Conservation (phyloP, 2,329 filamentous ascomycete species). For the Mollisiaceae sp. region DNA sequence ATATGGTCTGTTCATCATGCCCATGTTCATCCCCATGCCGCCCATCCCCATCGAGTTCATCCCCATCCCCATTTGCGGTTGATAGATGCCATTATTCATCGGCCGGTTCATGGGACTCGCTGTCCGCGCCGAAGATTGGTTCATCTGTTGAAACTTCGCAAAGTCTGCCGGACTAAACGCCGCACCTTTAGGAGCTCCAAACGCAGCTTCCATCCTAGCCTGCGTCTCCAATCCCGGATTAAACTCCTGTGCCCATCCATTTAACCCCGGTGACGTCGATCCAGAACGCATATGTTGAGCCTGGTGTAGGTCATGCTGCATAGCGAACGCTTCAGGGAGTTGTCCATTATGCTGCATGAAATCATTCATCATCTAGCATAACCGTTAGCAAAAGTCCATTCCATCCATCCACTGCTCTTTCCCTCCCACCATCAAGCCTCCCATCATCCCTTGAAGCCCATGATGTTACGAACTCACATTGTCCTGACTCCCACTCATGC, state of each 20-base stretch:
- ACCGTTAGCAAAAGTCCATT: conserved; percentile 18
- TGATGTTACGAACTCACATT: conserved; percentile 54
- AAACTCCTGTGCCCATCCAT: conserved; percentile 69
- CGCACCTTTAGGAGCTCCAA: conserved; percentile 61
- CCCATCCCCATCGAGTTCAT: conserved; percentile 54
- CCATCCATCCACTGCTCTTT: too few relatives aligned
- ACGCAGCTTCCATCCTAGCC: conserved; percentile 73
- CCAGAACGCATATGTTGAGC: conserved; percentile 36
- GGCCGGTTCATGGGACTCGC: conserved; percentile 61
- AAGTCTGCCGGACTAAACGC: conserved; percentile 86
- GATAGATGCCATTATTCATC: conserved; percentile 53
- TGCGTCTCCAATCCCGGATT: conserved; percentile 60
- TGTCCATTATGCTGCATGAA: conserved; percentile 82
- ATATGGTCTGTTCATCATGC: conserved; percentile 50
- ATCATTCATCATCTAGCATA: conserved; percentile 83
- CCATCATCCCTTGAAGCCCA: neutral
- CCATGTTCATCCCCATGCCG: conserved; percentile 49
- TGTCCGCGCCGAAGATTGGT: conserved; percentile 58
- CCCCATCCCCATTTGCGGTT: conserved; percentile 59
- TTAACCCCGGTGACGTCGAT: conserved; percentile 45
- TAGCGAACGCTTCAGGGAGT: conserved; percentile 49
- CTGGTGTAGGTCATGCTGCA: conserved; percentile 42
- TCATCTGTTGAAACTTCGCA: conserved; percentile 80
- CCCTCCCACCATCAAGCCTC: neutral
- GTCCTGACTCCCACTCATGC: conserved; percentile 63